Base-by-base conservation (phyloP, 352 stramenopile species). In the Globisporangium recalcitrans region DNA sequence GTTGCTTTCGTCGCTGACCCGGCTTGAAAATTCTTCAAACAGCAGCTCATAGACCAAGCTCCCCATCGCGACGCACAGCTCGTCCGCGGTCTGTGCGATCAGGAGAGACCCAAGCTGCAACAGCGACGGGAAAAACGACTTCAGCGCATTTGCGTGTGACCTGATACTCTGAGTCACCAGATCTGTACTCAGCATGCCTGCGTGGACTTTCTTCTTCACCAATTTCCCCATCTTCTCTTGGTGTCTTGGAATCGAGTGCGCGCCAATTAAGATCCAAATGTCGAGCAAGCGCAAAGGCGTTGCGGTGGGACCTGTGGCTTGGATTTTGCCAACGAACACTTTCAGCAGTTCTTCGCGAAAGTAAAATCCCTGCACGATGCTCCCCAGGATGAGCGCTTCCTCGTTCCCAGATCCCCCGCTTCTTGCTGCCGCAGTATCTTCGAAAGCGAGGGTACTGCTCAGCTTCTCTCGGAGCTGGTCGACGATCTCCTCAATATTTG, bases 301-400 rank as follows among this genome's bases (percentile, higher is more conserved):
- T 3, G 58, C 51, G 1, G 13, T 44, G 3, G 53, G 32, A 14
- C 24, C 54, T 7, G 61, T 52, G 2, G 58, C n/a, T 42, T 71
- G 64, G 32, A 77, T 72, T 16, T 55, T 60, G 6, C 48, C 32
- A 14, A 86, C 14, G 47, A 86, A 85, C 14, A 60, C 63, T 52
- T 80, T 78, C 26, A 85, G 53, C 14, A 86, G 29, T 24, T 88
- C 77, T 42, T 75, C 68, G 1, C 77, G 74, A 40, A 86, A 83
- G 53, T 77, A 74, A 46, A 85, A 80, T 5, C 77, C 72, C 52
- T 88, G 78, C 10, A 82, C 62, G 26, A 88, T 79, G 16, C 64
- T 73, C 3, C 72, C 60, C 6, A 86, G 58, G 8, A 87, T 73
- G 6, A 88, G 63, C 26, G 71, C 63, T 63, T 86, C 78, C 56